Evolutionary conservation across 176 grass and related monocot species (phyloP).

Genomic region (Oryza longistaminata): DNA sequence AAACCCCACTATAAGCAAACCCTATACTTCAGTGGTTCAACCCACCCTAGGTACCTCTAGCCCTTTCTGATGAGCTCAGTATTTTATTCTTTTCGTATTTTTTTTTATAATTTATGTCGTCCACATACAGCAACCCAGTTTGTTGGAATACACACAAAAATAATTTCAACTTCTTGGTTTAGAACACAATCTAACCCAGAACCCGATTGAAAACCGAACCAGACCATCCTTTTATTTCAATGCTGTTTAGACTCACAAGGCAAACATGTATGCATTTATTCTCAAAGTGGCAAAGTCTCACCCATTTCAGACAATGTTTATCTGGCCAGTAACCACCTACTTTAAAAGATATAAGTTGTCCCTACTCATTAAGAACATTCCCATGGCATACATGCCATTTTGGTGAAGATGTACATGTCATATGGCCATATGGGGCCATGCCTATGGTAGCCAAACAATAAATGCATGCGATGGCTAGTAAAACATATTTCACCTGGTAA

Average conservation of each 20-base stretch:
- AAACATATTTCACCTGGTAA: conserved; percentile 72
- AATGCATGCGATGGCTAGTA: neutral
- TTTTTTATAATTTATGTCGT: neutral
- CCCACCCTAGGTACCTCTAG: conserved; percentile 18
- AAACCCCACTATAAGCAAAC: conserved; percentile 27
- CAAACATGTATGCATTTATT: neutral
- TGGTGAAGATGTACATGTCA: neutral
- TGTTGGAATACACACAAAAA: conserved; percentile 1
- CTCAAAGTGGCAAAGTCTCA: too few relatives aligned
- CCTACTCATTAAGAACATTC: neutral
- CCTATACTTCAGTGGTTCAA: conserved; percentile 26
- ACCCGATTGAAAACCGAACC: conserved; percentile 6
- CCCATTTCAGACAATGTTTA: too few relatives aligned
- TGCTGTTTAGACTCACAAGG: neutral
- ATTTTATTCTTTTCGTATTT: neutral
- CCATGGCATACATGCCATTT: neutral
- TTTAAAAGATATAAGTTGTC: conserved; percentile 5
- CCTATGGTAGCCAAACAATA: neutral
- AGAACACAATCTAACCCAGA: conserved; percentile 21
- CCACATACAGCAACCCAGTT: conserved; percentile 20
- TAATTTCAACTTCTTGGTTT: conserved; percentile 25
- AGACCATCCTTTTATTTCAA: neutral
- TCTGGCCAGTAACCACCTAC: neutral
- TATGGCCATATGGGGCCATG: neutral
- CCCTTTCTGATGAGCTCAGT: conserved; percentile 25